A percentile compares a stretch with the other conserved stretches of the same genome.
Conservation (phyloP, 31 red algal species). For the Odonthalia washingtoniensis region DNA sequence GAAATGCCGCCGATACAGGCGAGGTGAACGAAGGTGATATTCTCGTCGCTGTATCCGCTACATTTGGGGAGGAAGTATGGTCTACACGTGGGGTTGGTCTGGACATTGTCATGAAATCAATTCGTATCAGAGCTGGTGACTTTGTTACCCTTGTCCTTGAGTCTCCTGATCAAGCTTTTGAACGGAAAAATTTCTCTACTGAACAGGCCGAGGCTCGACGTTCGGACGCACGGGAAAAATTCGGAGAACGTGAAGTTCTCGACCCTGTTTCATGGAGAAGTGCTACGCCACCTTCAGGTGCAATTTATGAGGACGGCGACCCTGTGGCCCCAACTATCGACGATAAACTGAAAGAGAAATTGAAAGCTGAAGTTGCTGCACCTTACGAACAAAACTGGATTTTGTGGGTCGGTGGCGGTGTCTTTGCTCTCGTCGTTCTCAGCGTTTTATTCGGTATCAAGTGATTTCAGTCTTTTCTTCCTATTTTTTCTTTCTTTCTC, state of each 20-base stretch:
- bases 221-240: conserved; percentile 85
- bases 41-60: conserved; percentile 91
- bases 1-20: conserved; percentile 89
- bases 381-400: conserved; percentile 90
- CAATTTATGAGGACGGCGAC: conserved; percentile 71
- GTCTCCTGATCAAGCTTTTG: conserved; percentile 70
- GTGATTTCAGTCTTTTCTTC: conserved; percentile 15
- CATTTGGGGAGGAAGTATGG: conserved; percentile 99
- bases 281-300: conserved; percentile 23
- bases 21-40: conserved; percentile 89
- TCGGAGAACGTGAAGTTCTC: conserved; percentile 88
- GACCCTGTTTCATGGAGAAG: conserved; percentile 87
- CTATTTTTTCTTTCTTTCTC: not conserved
- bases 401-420: conserved; percentile 73
- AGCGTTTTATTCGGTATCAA: conserved; percentile 58
- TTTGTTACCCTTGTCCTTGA: conserved; percentile 95
- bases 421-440: conserved; percentile 69
- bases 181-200: conserved; percentile 71
- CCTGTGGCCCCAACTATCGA: conserved; percentile 66
- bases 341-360: conserved; percentile 66
- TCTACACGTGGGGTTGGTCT: conserved; percentile 96
- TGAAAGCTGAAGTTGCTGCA: conserved; percentile 73
- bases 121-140: conserved; percentile 90
- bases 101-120: conserved; percentile 91
- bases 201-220: conserved; percentile 67